Base-by-base conservation (phyloP, 1,284 basidiomycete genomes). In the Rhodotorula sp. region DNA sequence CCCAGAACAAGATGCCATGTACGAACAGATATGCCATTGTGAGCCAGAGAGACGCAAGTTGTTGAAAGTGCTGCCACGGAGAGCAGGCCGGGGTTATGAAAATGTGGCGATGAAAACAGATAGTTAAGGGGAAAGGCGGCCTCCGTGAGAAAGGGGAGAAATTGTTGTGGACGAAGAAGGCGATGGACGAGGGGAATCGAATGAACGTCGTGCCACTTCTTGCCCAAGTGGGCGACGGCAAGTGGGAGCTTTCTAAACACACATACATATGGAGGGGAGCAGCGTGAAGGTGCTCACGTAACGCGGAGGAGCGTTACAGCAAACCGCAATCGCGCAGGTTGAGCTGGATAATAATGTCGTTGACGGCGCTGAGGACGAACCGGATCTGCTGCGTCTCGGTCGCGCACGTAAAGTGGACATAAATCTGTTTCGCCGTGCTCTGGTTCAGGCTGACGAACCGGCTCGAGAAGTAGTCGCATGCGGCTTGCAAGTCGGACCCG, bases 291-390 rank as follows among this genome's bases (percentile, higher is more conserved):
- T 14, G 14, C 1, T 42, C 10, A 1, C 37, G 37, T 14, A 14
- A 42, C 37, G 37, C 37, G 10, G n/a, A 17, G 1, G 37, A 2
- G 44, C 33, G 17, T 24, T 83, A 93, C 80, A 93, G 84, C 68
- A 93, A 84, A 71, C 91, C 91, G 78, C 90, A 92, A 80, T 93
- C 91, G 67, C 91, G 86, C 71, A 93, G 82, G 45, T 73, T 91
- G 73, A 76, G 70, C 62, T 78, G 62, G 17, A 63, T 63, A 20
- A 64, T 46, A 61, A 83, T 83, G 67, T 84, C 83, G 79, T 85
- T 84, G 72, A 85, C 84, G 0, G 85, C 84, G 7, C 80, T 81
- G 57, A 86, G 81, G 64, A 86, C 85, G 67, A 86, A 85, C 51
- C 82, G 80, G 76, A 86, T 82, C 69, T 84, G 66, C 24, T 57